These are phyloP conservation scores for Vaccinium macrocarpon DNA, from an alignment of 148 eudicot species.

Conservation along the genomic window DNA sequence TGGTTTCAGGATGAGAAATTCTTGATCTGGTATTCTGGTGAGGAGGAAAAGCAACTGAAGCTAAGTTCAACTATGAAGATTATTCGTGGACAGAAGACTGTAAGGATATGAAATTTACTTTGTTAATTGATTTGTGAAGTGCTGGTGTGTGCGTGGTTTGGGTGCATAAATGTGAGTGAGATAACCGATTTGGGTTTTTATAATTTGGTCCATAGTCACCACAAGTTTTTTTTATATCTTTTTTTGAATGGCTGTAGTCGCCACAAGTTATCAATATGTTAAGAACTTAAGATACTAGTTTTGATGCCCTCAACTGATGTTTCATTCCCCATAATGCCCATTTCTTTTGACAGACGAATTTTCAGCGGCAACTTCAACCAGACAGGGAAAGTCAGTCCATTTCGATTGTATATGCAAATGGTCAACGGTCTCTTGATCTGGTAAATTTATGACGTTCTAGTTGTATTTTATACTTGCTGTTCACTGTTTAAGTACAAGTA, in stretches of 20 bases:
- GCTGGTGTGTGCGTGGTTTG: not conserved
- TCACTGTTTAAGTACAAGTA: not conserved
- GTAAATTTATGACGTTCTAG: slow-evolving; percentile 17
- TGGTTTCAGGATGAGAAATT: slow-evolving; percentile 41
- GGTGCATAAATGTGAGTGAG: not conserved
- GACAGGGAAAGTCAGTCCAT: slow-evolving; percentile 39
- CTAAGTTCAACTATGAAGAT: slow-evolving; percentile 31
- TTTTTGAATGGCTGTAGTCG: too few species aligned
- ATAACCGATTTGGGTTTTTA: not conserved
- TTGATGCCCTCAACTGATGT: not conserved
- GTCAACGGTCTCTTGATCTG: slow-evolving; percentile 41
- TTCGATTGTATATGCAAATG: slow-evolving; percentile 30
- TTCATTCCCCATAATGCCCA: slow-evolving; percentile 2
- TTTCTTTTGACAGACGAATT: slow-evolving; percentile 17
- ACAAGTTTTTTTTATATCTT: not conserved
- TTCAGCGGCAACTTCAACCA: slow-evolving; percentile 33
- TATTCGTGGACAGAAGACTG: slow-evolving; percentile 34
- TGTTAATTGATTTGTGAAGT: not conserved
- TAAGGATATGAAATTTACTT: slow-evolving; percentile 22
- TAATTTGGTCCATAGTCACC: not conserved
- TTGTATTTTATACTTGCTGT: not conserved
- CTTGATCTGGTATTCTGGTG: slow-evolving; percentile 44
- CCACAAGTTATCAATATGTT: too few species aligned
- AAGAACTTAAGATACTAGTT: not conserved
- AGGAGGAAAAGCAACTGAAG: slow-evolving; percentile 36